Conservation (phyloP, 2,329 filamentous ascomycete genomes). For the Dactylonectria macrodidyma region DNA sequence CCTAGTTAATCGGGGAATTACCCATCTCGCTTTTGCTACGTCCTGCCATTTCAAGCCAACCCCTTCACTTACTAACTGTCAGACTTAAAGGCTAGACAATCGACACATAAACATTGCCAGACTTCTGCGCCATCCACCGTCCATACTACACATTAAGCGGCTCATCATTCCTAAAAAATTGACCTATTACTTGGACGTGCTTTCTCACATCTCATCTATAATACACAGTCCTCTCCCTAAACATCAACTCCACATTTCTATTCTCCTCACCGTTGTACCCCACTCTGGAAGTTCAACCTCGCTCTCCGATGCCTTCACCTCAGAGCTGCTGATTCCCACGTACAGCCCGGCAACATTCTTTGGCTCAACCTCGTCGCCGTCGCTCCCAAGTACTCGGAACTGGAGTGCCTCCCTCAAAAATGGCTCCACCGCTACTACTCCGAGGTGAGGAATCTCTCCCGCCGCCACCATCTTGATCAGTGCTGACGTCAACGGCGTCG, state of each 20-base stretch:
- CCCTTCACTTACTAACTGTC: neutral
- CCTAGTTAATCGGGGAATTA: too few species aligned
- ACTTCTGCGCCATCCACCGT: neutral
- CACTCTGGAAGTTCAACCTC: constrained; percentile 48
- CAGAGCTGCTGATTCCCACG: constrained; percentile 50
- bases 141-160: constrained; percentile 15
- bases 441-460: constrained; percentile 56
- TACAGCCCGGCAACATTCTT: constrained; percentile 48
- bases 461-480: constrained; percentile 60
- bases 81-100: neutral
- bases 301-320: constrained; percentile 46
- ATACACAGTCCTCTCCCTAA: neutral
- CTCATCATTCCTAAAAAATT: neutral
- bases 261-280: constrained; percentile 41
- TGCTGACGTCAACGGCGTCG: constrained; percentile 66
- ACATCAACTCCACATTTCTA: constrained; percentile 45
- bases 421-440: constrained; percentile 54
- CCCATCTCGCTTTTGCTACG: too few species aligned
- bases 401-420: constrained; percentile 59
- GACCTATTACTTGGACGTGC: neutral
- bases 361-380: constrained; percentile 46
- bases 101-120: neutral
- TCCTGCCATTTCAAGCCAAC: neutral
- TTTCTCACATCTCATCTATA: neutral
- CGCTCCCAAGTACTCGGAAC: constrained; percentile 49